phyloP scores from a whole-genome alignment of 2,329 filamentous ascomycete species.

The Verticillium isaacii region DNA sequence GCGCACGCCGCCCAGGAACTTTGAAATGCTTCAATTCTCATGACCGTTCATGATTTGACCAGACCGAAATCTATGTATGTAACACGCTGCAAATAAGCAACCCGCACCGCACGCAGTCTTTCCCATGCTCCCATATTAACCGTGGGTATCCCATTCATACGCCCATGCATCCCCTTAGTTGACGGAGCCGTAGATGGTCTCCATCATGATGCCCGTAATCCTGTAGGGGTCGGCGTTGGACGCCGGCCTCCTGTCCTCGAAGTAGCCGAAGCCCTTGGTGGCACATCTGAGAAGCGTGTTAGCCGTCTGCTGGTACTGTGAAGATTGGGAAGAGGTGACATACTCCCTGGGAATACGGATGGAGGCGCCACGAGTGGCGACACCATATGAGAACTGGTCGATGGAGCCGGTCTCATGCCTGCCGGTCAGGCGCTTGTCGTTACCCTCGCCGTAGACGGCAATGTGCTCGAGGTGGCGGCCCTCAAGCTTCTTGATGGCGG shows the following conservation, averaged over 20 bases:
- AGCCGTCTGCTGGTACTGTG: neutral
- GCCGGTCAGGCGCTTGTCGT: constrained; percentile 89
- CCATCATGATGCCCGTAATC: constrained; percentile 14
- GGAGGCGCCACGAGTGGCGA: constrained; percentile 92
- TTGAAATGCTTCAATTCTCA: neutral
- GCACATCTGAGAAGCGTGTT: constrained; percentile 35
- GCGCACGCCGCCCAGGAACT: neutral
- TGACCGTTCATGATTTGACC: neutral
- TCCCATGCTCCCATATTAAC: neutral
- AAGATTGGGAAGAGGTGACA: neutral
- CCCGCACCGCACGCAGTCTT: neutral
- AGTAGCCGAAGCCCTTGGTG: constrained; percentile 90
- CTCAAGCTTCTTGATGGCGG: constrained; percentile 77
- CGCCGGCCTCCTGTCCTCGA: constrained; percentile 78
- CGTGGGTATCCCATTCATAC: neutral
- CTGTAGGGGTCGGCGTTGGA: constrained; percentile 44
- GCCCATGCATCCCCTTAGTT: neutral
- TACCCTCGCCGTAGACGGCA: constrained; percentile 91
- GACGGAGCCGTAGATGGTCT: constrained; percentile 6
- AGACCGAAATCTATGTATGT: neutral
- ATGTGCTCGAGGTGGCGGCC: constrained; percentile 79
- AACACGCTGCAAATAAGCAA: neutral
- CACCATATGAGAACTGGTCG: constrained; percentile 88
- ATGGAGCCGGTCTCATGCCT: constrained; percentile 91
- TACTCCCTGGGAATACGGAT: constrained; percentile 87